These are phyloP conservation scores for Neonectria hederae DNA, from an alignment of 2,329 filamentous ascomycete genomes.

Conservation along the genomic window DNA sequence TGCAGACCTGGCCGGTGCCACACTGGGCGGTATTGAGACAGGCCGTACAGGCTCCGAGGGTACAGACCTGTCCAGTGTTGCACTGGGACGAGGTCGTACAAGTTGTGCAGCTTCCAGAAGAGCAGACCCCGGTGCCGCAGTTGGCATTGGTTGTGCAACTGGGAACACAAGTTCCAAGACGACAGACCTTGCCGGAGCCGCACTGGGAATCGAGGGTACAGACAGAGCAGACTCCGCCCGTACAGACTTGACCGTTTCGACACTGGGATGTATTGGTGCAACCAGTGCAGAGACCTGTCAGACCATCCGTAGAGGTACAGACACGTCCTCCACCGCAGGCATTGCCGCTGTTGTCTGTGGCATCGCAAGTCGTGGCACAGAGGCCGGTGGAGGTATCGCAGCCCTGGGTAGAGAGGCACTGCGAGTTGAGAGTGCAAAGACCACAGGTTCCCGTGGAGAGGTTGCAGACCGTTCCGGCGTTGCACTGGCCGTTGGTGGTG, in stretches of 20 bases:
- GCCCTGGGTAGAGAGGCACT: slow-evolving; percentile 15
- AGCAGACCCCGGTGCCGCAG: slow-evolving; percentile 21
- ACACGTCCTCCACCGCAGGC: slow-evolving; percentile 19
- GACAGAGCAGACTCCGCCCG: neutral
- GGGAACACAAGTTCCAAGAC: slow-evolving; percentile 10
- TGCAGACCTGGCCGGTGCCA: slow-evolving; percentile 17
- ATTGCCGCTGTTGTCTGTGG: neutral
- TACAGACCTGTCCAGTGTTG: slow-evolving; percentile 12
- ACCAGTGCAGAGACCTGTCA: slow-evolving; percentile 1
- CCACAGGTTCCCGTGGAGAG: neutral
- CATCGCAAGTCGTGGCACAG: slow-evolving; percentile 10
- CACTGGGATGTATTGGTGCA: slow-evolving; percentile 15
- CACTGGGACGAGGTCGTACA: slow-evolving; percentile 8
- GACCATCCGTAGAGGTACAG: neutral
- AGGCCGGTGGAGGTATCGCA: slow-evolving; percentile 13
- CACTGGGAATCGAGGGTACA: slow-evolving; percentile 11
- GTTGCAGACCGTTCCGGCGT: slow-evolving; percentile 7
- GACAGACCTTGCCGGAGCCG: slow-evolving; percentile 11
- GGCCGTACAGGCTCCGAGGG: slow-evolving; percentile 1
- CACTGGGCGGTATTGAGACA: slow-evolving; percentile 14
- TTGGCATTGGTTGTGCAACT: slow-evolving; percentile 3
- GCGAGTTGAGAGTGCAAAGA: neutral
- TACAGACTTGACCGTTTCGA: slow-evolving; percentile 7
- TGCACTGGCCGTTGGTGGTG: slow-evolving; percentile 18
- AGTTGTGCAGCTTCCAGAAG: neutral